Conservation (phyloP, 257 asterid genomes). For the Echium plantagineum region DNA sequence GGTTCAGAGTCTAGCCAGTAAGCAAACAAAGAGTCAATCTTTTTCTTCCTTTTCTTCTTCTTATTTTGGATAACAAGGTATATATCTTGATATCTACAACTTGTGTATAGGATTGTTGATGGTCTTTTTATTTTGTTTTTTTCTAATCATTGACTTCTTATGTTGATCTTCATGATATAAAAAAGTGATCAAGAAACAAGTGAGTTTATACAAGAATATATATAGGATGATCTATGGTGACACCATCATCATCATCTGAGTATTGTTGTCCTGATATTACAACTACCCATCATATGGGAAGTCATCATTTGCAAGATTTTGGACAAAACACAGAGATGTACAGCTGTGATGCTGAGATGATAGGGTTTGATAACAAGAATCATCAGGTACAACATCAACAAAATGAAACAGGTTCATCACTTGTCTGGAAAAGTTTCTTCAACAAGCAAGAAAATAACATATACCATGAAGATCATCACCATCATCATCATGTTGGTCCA, state of each 20-base stretch:
- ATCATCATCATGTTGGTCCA: constrained; percentile 21
- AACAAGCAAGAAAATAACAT: constrained; percentile 1
- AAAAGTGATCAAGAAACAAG: constrained; percentile 4
- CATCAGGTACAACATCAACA: constrained; percentile 10
- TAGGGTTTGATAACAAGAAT: constrained; percentile 54
- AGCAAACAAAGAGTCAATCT: constrained; percentile 21
- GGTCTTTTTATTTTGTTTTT: constrained; percentile 7
- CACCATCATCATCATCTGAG: constrained; percentile 27
- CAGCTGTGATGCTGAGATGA: constrained; percentile 47
- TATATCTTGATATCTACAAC: not conserved
- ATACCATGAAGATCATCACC: not conserved
- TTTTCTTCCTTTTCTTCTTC: constrained; percentile 14
- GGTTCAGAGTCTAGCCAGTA: constrained; percentile 8
- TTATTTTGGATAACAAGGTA: constrained; percentile 13
- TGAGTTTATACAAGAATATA: not conserved
- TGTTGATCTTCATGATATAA: constrained; percentile 8
- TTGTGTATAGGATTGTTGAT: constrained; percentile 11
- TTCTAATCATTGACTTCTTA: constrained; percentile 1
- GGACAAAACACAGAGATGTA: constrained; percentile 47
- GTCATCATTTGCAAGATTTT: constrained; percentile 24
- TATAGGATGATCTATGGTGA: constrained; percentile 16
- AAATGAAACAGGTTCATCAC: constrained; percentile 32
- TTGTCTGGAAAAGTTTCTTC: constrained; percentile 15
- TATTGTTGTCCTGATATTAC: constrained; percentile 32
- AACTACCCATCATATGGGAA: constrained; percentile 22